Base-by-base conservation (phyloP, 2,329 filamentous ascomycete species). In the Aspergillus ustus region DNA sequence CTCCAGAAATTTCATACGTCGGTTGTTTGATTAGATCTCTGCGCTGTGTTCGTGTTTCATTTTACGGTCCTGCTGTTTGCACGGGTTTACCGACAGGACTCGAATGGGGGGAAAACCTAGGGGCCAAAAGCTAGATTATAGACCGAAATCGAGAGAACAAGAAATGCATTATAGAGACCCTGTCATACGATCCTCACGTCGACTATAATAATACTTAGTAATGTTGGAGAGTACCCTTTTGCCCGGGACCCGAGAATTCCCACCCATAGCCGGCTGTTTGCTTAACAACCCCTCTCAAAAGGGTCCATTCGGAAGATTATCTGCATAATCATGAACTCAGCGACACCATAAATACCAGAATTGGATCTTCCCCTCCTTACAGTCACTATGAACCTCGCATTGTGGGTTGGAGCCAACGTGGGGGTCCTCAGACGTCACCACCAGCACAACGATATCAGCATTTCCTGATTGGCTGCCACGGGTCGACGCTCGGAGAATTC, bases 111-210 rank as follows among this genome's bases (percentile, higher is more conserved):
- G 34, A 37, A 59, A 60, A 31, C 40, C 58, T 44, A 55, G 57
- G 59, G 50, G 45, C 50, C 52, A 67, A 67, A 67, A 65, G 60
- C 60, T 69, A 67, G 64, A 67, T 60, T 64, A 69, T 68, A 67
- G 66, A 67, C 59, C 44, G 29, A 58, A 52, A 58, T 52, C n/a
- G 40, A 63, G 53, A 61, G 56, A 61, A 46, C 44, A 52, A 49
- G 40, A 56, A 50, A 52, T 58, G 56, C 19, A 54, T 34, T 49
- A 25, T 45, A 52, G 43, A 55, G 44, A 55, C 34, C 13, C 13
- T 13, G 9, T 34, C 19, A 22, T 9, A 49, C 45, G 28, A 20
- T 57, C 7, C 31, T 28, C 29, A 25, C 28, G 44, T 31, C 34
- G 15, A 17, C 19, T 34, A 40, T 43, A 59, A 37, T 45, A 22